Evolutionary conservation across 257 asterid species (phyloP).

Genomic region (Nicotiana undulata): DNA sequence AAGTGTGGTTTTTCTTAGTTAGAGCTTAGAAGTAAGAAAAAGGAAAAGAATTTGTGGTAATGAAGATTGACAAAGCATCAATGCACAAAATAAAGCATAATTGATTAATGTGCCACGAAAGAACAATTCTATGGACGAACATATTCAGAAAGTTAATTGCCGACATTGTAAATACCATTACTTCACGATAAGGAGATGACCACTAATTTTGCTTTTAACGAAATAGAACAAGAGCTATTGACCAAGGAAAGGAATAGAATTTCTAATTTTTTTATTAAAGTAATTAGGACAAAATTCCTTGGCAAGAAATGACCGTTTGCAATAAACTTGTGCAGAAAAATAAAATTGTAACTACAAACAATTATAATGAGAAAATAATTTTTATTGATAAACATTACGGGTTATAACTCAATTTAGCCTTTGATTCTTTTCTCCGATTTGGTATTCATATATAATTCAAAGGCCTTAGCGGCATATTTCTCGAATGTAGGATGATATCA

Average conservation of each 20-base stretch:
- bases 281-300: background rate
- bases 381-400: no score
- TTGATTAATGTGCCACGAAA: background rate
- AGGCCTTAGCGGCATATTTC: no score
- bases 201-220: background rate
- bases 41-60: background rate
- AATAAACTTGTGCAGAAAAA: no score
- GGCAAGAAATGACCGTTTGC: background rate
- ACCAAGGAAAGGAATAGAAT: background rate
- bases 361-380: no score
- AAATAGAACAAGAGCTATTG: background rate
- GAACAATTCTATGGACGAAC: background rate
- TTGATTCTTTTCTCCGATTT: no score
- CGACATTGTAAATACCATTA: background rate
- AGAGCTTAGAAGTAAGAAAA: background rate
- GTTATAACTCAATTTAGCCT: no score
- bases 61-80: background rate
- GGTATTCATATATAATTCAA: no score
- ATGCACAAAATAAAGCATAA: background rate
- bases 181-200: background rate
- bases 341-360: no score
- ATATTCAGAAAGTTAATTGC: background rate
- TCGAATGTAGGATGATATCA: no score
- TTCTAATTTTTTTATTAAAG: background rate
- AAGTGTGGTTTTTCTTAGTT: background rate